These are phyloP conservation scores for Eucommia ulmoides DNA, from an alignment of 257 asterid species.

Conservation along the genomic window DNA sequence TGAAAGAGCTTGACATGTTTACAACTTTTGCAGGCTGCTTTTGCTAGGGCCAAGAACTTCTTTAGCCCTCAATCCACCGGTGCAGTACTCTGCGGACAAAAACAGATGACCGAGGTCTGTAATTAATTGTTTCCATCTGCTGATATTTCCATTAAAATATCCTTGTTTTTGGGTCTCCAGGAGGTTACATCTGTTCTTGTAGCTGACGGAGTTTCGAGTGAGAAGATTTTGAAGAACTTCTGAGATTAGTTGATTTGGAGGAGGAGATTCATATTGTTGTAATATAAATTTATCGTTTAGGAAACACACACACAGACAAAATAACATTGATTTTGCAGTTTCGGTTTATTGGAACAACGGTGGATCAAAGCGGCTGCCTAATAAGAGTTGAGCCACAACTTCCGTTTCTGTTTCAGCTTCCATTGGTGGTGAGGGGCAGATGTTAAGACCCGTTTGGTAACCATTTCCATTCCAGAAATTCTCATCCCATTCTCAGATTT, in stretches of 20 bases:
- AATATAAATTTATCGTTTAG: too few relatives aligned
- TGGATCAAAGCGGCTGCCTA: too few relatives aligned
- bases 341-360: too few relatives aligned
- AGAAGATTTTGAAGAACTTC: conserved; percentile 64
- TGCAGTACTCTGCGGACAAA: conserved; percentile 87
- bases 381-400: too few relatives aligned
- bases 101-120: conserved; percentile 85
- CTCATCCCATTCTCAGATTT: too few relatives aligned
- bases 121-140: not conserved
- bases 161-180: conserved; percentile 26
- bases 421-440: too few relatives aligned
- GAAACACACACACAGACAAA: too few relatives aligned
- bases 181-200: conserved; percentile 77
- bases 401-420: too few relatives aligned
- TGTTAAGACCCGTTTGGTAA: too few relatives aligned
- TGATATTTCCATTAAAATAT: not conserved
- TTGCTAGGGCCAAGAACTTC: conserved; percentile 53
- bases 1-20: too few relatives aligned
- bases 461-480: too few relatives aligned
- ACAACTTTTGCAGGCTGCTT: conserved; percentile 71
- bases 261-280: not conserved
- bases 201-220: conserved; percentile 55
- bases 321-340: too few relatives aligned
- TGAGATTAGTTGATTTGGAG: conserved; percentile 13
- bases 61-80: conserved; percentile 58